Evolutionary conservation across 345 rosid genomes (phyloP).

Genomic region (Citrus sinensis): DVS_A1.0 CM039169.1:1940001-1940500

Average conservation of each 20-base stretch:
- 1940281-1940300: not conserved
- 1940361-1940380: slow-evolving; percentile 65
- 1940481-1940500: slow-evolving; percentile 80
- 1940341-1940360: slow-evolving; percentile 81
- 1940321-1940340: not conserved
- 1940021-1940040: slow-evolving; percentile 55
- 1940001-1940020: slow-evolving; percentile 38
- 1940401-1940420: slow-evolving; percentile 30
- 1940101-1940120: slow-evolving; percentile 78
- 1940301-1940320: not conserved
- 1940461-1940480: slow-evolving; percentile 22
- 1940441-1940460: too few relatives aligned
- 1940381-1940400: slow-evolving; percentile 71
- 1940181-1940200: slow-evolving; percentile 67
- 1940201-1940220: slow-evolving; percentile 78
- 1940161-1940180: slow-evolving; percentile 69
- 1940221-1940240: slow-evolving; percentile 5
- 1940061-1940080: slow-evolving; percentile 57
- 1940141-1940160: slow-evolving; percentile 80
- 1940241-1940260: too few relatives aligned
- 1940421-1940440: not conserved
- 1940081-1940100: slow-evolving; percentile 68
- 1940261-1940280: not conserved
- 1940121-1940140: slow-evolving; percentile 80
- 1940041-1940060: slow-evolving; percentile 70